A percentile compares a stretch with the other conserved stretches of the same genome.
These are phyloP conservation scores for Blastomyces parvus DNA, from an alignment of 2,329 filamentous ascomycete species.

Conservation along the genomic window DNA sequence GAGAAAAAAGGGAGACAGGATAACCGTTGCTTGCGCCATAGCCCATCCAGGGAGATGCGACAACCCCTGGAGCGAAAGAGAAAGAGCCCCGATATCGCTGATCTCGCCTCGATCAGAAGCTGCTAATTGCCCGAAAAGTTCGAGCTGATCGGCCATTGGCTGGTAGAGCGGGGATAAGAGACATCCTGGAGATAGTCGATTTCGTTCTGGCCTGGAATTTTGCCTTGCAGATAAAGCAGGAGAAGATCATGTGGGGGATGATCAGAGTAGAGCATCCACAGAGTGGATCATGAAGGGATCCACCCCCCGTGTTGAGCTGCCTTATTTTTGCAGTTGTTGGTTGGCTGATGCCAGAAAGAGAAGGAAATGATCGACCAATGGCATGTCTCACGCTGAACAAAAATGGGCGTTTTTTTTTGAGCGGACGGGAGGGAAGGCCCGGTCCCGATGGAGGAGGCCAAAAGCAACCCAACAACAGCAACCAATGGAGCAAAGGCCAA, in stretches of 20 bases:
- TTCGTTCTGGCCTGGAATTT: conserved; percentile 12
- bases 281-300: no score
- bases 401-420: not conserved
- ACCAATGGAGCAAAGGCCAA: not conserved
- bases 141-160: conserved; percentile 11
- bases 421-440: conserved; percentile 12
- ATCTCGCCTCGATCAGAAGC: conserved; percentile 10
- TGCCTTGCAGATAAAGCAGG: conserved; percentile 8
- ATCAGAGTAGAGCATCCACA: not conserved
- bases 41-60: not conserved
- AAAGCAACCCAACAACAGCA: not conserved
- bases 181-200: conserved; percentile 8
- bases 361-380: conserved; percentile 7
- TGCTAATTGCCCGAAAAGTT: conserved; percentile 1
- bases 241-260: conserved; percentile 7
- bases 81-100: conserved; percentile 7
- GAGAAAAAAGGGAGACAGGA: not conserved
- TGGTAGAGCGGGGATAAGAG: conserved; percentile 7
- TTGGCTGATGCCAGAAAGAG: conserved; percentile 3
- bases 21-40: not conserved
- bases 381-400: not conserved
- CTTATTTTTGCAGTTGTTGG: conserved; percentile 7
- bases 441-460: conserved; percentile 1
- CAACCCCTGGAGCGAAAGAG: conserved; percentile 1
- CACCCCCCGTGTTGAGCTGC: not conserved